phyloP scores from a whole-genome alignment of 495 filamentous ascomycete genomes.

The Penicillium manginii region DNA sequence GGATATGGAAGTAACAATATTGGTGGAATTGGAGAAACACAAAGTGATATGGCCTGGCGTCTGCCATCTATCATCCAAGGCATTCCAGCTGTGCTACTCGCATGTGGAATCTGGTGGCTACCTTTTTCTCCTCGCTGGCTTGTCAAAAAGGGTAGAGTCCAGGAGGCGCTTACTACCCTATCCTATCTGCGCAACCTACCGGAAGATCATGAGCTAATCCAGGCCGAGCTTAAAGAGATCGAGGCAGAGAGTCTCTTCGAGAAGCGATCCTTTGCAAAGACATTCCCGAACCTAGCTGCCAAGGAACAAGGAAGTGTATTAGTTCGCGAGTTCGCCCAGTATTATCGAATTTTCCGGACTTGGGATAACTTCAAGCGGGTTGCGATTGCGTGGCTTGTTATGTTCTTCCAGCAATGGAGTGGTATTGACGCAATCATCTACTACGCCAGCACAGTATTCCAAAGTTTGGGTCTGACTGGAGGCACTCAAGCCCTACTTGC shows the following conservation, averaged over 20 bases:
- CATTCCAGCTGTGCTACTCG: constrained; percentile 46
- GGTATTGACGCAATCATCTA: constrained; percentile 48
- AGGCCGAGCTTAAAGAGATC: constrained; percentile 50
- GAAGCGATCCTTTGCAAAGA: constrained; percentile 39
- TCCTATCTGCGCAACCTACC: constrained; percentile 48
- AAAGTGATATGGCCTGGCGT: constrained; percentile 49
- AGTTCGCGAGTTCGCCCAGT: constrained; percentile 41
- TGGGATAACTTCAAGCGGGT: constrained; percentile 48
- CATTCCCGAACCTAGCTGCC: constrained; percentile 39
- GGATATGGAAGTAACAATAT: constrained; percentile 60
- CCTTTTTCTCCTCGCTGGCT: constrained; percentile 55
- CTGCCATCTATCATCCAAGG: constrained; percentile 56
- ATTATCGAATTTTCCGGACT: constrained; percentile 36
- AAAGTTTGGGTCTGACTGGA: constrained; percentile 83
- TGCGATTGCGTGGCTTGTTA: constrained; percentile 39
- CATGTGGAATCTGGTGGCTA: constrained; percentile 46
- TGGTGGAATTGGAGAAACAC: constrained; percentile 37
- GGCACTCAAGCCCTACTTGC: constrained; percentile 70
- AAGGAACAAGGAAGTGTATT: constrained; percentile 28
- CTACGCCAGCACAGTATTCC: constrained; percentile 44
- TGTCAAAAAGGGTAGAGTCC: constrained; percentile 49
- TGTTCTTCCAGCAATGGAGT: constrained; percentile 49
- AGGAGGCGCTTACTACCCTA: constrained; percentile 50
- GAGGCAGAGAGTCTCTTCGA: constrained; percentile 46
- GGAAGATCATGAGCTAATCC: constrained; percentile 37